Evolutionary conservation across 2,329 filamentous ascomycete genomes (phyloP).

Genomic region (Acephala macrosclerotiorum): DNA sequence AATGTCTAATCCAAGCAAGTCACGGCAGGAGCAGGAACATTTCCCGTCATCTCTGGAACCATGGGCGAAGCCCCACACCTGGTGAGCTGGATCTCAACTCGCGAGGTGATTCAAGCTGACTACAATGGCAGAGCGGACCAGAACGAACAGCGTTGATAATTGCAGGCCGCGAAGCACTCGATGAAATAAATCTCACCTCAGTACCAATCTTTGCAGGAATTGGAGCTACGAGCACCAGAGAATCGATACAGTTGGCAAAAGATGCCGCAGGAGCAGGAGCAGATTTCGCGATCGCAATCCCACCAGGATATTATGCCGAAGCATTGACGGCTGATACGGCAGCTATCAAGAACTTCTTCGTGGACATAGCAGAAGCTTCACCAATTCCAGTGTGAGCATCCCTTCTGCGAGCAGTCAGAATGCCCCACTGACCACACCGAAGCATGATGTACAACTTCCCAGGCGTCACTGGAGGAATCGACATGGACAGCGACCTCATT

Average conservation of each 20-base stretch:
- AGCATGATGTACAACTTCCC: slow-evolving; percentile 41
- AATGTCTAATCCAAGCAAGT: slow-evolving; percentile 4
- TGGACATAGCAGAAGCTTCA: slow-evolving; percentile 33
- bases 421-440: background rate
- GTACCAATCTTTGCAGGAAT: slow-evolving; percentile 56
- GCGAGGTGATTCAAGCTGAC: background rate
- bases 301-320: slow-evolving; percentile 32
- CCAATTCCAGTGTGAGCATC: slow-evolving; percentile 34
- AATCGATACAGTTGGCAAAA: slow-evolving; percentile 47
- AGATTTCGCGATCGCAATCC: slow-evolving; percentile 29
- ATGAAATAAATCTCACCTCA: slow-evolving; percentile 44
- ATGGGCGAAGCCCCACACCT: slow-evolving; percentile 26
- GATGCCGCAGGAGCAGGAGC: slow-evolving; percentile 50
- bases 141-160: slow-evolving; percentile 8
- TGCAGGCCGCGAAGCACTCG: slow-evolving; percentile 44
- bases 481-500: slow-evolving; percentile 37
- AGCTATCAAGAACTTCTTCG: slow-evolving; percentile 35
- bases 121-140: background rate
- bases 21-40: slow-evolving; percentile 11
- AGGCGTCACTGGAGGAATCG: slow-evolving; percentile 32
- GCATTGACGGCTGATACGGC: slow-evolving; percentile 21
- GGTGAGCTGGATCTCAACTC: background rate
- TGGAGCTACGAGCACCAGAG: slow-evolving; percentile 48
- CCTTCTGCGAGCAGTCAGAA: background rate
- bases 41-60: slow-evolving; percentile 11